These are phyloP conservation scores for Tympanopsis confertula DNA, from an alignment of 2,329 filamentous ascomycete genomes.

Conservation along the genomic window DNA sequence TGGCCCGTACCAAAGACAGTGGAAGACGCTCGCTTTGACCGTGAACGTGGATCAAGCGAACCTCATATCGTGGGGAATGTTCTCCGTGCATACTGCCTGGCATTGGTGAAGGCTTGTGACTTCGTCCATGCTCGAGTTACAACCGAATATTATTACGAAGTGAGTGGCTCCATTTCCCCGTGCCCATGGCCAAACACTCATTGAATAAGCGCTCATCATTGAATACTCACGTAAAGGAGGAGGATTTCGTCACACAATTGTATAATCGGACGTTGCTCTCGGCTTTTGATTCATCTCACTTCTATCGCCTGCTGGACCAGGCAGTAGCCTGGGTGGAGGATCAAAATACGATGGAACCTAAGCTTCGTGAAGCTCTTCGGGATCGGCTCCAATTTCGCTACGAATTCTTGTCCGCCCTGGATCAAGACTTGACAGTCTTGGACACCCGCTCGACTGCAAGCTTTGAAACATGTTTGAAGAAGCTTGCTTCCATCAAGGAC, in stretches of 20 bases:
- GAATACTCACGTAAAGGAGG: not conserved
- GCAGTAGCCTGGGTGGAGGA: not conserved
- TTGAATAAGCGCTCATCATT: not conserved
- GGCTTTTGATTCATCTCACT: not conserved
- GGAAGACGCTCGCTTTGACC: not conserved
- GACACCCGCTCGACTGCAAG: not conserved
- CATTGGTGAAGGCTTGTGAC: not conserved
- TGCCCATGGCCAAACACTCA: no score
- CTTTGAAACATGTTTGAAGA: not conserved
- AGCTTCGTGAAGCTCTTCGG: not conserved
- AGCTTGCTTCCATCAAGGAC: not conserved
- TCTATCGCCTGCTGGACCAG: not conserved
- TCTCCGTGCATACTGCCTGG: conserved; percentile 1
- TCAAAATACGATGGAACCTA: not conserved
- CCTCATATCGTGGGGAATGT: no score
- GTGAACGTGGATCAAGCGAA: not conserved
- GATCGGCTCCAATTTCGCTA: not conserved
- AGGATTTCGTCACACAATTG: not conserved
- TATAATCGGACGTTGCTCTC: not conserved
- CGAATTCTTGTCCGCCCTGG: not conserved
- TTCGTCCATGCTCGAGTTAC: not conserved
- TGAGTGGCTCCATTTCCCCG: not conserved
- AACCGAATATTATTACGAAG: not conserved
- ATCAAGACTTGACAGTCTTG: not conserved
- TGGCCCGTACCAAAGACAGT: conserved; percentile 1